Conservation (phyloP, 768 basidiomycete genomes). For the Gymnopilus dilepis region DNA sequence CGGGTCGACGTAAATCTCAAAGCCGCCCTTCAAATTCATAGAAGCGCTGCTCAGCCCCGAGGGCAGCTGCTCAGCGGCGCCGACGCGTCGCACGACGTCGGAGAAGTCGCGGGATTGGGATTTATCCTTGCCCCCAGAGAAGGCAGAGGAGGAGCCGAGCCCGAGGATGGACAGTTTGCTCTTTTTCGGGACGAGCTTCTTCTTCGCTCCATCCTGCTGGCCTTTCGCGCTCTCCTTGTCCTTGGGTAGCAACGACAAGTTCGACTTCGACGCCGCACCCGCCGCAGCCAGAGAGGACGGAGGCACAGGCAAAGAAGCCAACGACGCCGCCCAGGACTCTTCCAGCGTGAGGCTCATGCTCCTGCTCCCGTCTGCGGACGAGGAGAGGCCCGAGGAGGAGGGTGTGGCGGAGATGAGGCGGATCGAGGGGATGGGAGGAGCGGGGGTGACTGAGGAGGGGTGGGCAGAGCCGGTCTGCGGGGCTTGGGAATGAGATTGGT, state of each 20-base stretch:
- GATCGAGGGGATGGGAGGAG: constrained; percentile 66
- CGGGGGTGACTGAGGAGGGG: constrained; percentile 1
- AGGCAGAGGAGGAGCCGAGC: constrained; percentile 22
- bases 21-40: constrained; percentile 48
- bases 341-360: constrained; percentile 33
- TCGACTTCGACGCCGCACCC: constrained; percentile 6
- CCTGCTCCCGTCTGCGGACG: constrained; percentile 25
- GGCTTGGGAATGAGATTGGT: background rate
- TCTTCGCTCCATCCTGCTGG: no score
- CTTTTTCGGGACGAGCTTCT: constrained; percentile 71
- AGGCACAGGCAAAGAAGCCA: constrained; percentile 22
- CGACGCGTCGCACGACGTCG: constrained; percentile 62
- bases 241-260: constrained; percentile 31
- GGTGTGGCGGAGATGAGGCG: constrained; percentile 74
- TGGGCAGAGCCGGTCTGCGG: background rate
- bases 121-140: constrained; percentile 33
- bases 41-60: background rate
- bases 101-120: constrained; percentile 49
- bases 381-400: constrained; percentile 50
- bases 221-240: constrained; percentile 26
- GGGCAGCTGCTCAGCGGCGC: constrained; percentile 18
- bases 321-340: constrained; percentile 38
- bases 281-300: no score
- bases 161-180: constrained; percentile 58
- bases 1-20: constrained; percentile 78